These are phyloP conservation scores for Pholiota microspora DNA, from an alignment of 768 basidiomycete species.

Conservation along the genomic window DNA sequence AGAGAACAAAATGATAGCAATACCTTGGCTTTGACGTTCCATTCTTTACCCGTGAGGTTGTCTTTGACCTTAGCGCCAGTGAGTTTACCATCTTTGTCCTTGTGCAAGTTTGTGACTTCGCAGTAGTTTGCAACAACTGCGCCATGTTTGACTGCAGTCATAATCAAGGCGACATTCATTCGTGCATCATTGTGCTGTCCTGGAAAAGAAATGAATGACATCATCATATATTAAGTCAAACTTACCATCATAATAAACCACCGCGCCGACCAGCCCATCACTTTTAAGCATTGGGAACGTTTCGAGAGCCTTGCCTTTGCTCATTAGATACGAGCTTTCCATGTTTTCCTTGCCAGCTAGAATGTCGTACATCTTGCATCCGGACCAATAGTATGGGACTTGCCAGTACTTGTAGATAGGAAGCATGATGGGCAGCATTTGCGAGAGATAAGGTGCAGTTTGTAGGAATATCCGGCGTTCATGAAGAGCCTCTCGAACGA, in stretches of 20 bases:
- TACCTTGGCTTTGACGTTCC: conserved; percentile 79
- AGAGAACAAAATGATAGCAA: not conserved
- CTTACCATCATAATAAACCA: conserved; percentile 96
- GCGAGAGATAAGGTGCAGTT: conserved; percentile 90
- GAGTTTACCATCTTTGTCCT: conserved; percentile 61
- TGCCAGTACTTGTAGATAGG: conserved; percentile 99
- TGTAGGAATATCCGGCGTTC: conserved; percentile 93
- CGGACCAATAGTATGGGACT: conserved; percentile 92
- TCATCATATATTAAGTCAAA: conserved; percentile 26
- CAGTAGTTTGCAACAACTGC: conserved; percentile 88
- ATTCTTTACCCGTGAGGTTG: conserved; percentile 79
- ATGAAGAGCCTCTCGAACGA: conserved; percentile 92
- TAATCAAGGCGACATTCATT: conserved; percentile 94
- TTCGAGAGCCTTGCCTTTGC: conserved; percentile 88
- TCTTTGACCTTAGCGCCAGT: conserved; percentile 78
- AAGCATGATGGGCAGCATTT: conserved; percentile 95
- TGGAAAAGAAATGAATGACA: conserved; percentile 24
- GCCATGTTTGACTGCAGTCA: conserved; percentile 93
- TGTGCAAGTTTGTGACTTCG: conserved; percentile 78
- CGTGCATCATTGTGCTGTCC: conserved; percentile 98
- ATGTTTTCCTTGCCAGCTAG: conserved; percentile 96
- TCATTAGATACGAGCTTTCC: conserved; percentile 95
- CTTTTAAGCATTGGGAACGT: conserved; percentile 96
- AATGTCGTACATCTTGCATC: conserved; percentile 95
- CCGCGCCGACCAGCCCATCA: conserved; percentile 88